Evolutionary conservation across 2,329 filamentous ascomycete species (phyloP).

Genomic region (Fusarium torulosum): DNA sequence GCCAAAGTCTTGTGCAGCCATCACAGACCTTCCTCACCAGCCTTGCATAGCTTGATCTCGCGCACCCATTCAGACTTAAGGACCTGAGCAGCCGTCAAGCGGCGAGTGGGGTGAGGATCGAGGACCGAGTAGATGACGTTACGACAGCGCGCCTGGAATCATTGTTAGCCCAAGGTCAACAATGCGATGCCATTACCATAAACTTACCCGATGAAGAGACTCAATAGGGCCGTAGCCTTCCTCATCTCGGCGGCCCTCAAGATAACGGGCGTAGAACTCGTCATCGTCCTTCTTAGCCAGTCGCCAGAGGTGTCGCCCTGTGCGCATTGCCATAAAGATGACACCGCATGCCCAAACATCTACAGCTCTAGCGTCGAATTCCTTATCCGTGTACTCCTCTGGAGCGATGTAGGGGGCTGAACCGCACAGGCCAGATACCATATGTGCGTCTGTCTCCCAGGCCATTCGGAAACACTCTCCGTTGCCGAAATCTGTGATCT

Average conservation of each 20-base stretch:
- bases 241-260: constrained; percentile 92
- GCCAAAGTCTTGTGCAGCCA: neutral
- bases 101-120: constrained; percentile 90
- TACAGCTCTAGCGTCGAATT: constrained; percentile 97
- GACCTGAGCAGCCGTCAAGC: constrained; percentile 95
- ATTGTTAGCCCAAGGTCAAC: constrained; percentile 28
- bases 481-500: constrained; percentile 99
- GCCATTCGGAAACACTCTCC: constrained; percentile 99
- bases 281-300: constrained; percentile 98
- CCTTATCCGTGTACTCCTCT: constrained; percentile 93
- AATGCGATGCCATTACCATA: neutral
- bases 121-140: constrained; percentile 99
- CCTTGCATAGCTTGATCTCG: constrained; percentile 96
- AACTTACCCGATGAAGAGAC: constrained; percentile 89
- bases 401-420: constrained; percentile 98
- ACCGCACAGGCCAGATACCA: constrained; percentile 96
- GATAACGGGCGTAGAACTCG: constrained; percentile 95
- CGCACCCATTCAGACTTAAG: constrained; percentile 99
- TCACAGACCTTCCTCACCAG: constrained; percentile 93
- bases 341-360: constrained; percentile 99
- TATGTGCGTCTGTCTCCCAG: constrained; percentile 98
- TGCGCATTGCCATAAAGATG: constrained; percentile 99
- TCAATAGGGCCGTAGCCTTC: constrained; percentile 97
- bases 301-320: constrained; percentile 94
- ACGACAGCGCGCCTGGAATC: constrained; percentile 84